These are phyloP conservation scores for Oryza nivara DNA, from an alignment of 176 grass and related monocot genomes.

Conservation along the genomic window DNA sequence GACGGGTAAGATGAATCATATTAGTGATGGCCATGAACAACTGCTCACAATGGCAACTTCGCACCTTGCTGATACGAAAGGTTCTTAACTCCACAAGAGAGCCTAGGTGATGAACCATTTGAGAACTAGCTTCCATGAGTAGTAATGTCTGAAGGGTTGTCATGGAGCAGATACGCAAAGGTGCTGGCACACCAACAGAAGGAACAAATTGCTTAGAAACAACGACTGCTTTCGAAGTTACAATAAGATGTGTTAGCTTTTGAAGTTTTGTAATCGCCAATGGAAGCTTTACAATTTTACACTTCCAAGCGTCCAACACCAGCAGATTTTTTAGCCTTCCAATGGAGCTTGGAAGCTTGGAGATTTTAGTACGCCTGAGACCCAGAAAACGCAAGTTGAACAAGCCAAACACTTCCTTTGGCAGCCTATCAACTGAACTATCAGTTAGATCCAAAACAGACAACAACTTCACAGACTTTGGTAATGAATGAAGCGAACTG, in stretches of 20 bases:
- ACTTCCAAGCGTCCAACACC: neutral
- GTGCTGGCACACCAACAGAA: constrained; percentile 36
- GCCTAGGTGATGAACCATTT: constrained; percentile 27
- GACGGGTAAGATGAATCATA: constrained; percentile 40
- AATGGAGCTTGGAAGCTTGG: neutral
- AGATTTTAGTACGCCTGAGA: neutral
- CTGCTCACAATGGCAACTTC: constrained; percentile 18
- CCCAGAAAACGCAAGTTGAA: constrained; percentile 47
- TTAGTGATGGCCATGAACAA: constrained; percentile 34
- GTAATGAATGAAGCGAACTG: neutral
- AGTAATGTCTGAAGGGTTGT: neutral
- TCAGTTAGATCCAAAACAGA: constrained; percentile 31
- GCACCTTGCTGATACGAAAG: constrained; percentile 40
- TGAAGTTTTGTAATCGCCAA: constrained; percentile 7
- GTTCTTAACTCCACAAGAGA: constrained; percentile 29
- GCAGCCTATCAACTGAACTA: neutral
- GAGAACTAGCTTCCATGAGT: constrained; percentile 36
- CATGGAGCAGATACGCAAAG: constrained; percentile 19
- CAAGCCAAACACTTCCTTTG: constrained; percentile 22
- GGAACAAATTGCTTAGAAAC: constrained; percentile 34
- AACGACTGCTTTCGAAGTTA: constrained; percentile 22
- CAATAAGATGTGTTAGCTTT: constrained; percentile 30
- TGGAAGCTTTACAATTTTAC: constrained; percentile 23
- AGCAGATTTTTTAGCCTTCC: constrained; percentile 34
- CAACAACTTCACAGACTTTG: neutral